Conservation (phyloP, 2,329 filamentous ascomycete species). For the Hirsutella thompsonii region DNA sequence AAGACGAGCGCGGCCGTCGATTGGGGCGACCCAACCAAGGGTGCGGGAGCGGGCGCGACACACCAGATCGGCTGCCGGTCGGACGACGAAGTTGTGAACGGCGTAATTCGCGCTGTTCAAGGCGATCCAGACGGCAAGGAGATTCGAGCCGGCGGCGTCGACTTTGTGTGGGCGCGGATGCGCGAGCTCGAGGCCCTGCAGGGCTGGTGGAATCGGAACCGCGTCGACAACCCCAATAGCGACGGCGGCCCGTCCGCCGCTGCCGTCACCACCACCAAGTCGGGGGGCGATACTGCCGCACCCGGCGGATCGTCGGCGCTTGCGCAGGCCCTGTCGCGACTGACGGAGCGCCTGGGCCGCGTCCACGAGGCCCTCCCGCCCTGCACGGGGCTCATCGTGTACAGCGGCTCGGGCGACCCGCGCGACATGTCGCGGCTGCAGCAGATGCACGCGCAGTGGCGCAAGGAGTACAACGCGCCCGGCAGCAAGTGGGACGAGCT, state of each 20-base stretch:
- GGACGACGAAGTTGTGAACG: constrained; percentile 44
- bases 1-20: constrained; percentile 70
- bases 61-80: constrained; percentile 42
- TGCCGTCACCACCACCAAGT: constrained; percentile 3
- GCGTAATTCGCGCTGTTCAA: constrained; percentile 42
- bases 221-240: constrained; percentile 20
- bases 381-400: constrained; percentile 52
- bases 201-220: constrained; percentile 55
- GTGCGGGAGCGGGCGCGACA: constrained; percentile 41
- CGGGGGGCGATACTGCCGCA: constrained; percentile 5
- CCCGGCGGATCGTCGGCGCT: constrained; percentile 19
- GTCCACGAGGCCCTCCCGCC: constrained; percentile 48
- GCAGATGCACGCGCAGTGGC: constrained; percentile 46
- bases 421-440: constrained; percentile 51
- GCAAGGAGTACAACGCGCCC: constrained; percentile 49
- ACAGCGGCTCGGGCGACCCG: constrained; percentile 56
- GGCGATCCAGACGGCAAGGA: constrained; percentile 45
- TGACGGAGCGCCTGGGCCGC: constrained; percentile 35
- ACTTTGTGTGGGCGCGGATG: constrained; percentile 55
- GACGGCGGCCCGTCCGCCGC: constrained; percentile 20
- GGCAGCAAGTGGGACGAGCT: constrained; percentile 55
- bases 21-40: constrained; percentile 66
- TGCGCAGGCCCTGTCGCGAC: constrained; percentile 29
- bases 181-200: constrained; percentile 52
- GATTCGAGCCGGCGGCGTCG: constrained; percentile 46